Conservation (phyloP, 495 filamentous ascomycete species). For the Xylaria flabelliformis region DNA sequence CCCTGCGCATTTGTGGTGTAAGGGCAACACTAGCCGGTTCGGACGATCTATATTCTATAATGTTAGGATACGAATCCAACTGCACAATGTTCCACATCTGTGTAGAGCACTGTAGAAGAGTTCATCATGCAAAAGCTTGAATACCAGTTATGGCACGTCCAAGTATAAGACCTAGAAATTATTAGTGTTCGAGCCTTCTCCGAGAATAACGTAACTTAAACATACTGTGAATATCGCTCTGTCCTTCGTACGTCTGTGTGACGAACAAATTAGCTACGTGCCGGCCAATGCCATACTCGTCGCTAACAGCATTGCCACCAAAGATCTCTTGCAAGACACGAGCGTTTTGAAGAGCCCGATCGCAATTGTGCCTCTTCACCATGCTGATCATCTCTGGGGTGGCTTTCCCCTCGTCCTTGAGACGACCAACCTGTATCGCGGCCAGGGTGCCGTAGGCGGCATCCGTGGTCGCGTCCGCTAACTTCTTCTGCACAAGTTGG, state of each 20-base stretch:
- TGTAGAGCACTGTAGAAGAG: background rate
- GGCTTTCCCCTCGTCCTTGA: constrained; percentile 88
- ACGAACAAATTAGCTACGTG: constrained; percentile 98
- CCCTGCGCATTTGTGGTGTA: background rate
- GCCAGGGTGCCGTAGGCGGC: constrained; percentile 87
- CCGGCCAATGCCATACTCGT: constrained; percentile 93
- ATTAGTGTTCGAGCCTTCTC: constrained; percentile 28
- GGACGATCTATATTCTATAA: background rate
- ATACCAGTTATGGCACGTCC: constrained; percentile 67
- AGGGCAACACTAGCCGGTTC: background rate
- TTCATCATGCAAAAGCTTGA: constrained; percentile 60
- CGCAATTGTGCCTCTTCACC: constrained; percentile 98
- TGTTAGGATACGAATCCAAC: background rate
- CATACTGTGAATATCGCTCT: constrained; percentile 95
- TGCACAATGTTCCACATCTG: background rate
- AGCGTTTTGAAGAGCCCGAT: constrained; percentile 81
- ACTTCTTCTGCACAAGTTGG: constrained; percentile 97
- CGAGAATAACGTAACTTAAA: constrained; percentile 24
- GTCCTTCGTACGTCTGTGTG: constrained; percentile 96
- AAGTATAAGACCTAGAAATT: constrained; percentile 60
- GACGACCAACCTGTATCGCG: constrained; percentile 84
- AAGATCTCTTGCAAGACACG: constrained; percentile 91
- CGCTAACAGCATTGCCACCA: constrained; percentile 94
- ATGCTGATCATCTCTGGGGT: constrained; percentile 98
- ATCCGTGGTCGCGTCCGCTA: constrained; percentile 90